A percentile compares a stretch with the other conserved stretches of the same genome.
Evolutionary conservation across 768 basidiomycete genomes (phyloP).

Genomic region (Dacryopinax spathularia): DNA sequence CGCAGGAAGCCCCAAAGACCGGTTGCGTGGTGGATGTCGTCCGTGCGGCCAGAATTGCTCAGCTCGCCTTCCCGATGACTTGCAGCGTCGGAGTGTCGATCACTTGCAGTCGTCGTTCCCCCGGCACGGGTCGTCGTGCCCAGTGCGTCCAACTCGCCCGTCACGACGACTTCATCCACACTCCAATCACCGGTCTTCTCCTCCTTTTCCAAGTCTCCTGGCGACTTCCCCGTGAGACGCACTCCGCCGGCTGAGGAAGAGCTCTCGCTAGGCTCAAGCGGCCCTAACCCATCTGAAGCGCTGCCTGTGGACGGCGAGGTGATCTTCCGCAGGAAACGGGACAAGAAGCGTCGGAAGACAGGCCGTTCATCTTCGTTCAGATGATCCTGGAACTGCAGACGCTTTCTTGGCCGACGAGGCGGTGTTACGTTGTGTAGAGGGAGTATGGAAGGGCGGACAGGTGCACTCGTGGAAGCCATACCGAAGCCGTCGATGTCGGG

Average conservation of each 20-base stretch:
- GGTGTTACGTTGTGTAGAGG: neutral
- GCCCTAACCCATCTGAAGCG: neutral
- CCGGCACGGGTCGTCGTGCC: conserved; percentile 12
- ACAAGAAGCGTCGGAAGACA: neutral
- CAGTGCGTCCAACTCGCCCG: conserved; percentile 15
- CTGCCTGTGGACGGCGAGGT: neutral
- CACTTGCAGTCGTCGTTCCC: neutral
- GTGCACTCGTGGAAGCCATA: neutral
- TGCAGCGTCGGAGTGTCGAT: neutral
- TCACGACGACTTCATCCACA: conserved; percentile 18
- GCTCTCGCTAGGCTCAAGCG: neutral
- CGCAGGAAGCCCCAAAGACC: conserved; percentile 14
- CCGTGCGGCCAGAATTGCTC: neutral
- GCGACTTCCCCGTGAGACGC: neutral
- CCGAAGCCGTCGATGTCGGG: neutral
- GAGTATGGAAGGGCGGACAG: neutral
- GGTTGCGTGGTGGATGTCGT: neutral
- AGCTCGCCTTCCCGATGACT: neutral
- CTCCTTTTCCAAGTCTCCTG: neutral
- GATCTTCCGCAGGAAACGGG: neutral
- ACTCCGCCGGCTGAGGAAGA: neutral
- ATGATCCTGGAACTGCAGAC: neutral
- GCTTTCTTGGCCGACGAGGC: neutral
- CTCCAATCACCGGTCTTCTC: conserved; percentile 13
- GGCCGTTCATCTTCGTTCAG: neutral